These are phyloP conservation scores for Suillus bovinus DNA, from an alignment of 768 basidiomycete species.

Conservation along the genomic window DNA sequence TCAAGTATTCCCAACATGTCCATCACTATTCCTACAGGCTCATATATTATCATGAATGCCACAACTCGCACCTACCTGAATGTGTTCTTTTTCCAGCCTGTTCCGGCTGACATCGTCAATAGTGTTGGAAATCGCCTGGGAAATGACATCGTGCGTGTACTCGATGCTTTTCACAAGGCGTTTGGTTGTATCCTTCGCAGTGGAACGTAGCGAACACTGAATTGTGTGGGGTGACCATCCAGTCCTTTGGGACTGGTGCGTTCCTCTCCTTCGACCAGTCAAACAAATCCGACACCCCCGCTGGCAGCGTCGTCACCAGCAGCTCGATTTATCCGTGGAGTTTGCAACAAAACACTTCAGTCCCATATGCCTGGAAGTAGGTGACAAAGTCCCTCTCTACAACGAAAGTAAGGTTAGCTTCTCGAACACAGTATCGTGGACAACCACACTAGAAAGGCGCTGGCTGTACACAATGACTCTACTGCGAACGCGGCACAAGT, in stretches of 20 bases:
- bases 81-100: conserved; percentile 2
- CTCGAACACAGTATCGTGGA: conserved; percentile 9
- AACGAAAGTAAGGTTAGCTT: background rate
- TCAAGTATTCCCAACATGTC: background rate
- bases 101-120: conserved; percentile 7
- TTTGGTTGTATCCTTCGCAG: background rate
- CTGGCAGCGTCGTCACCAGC: conserved; percentile 2
- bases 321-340: conserved; percentile 9
- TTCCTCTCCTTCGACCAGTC: background rate
- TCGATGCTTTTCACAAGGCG: background rate
- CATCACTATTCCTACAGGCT: conserved; percentile 9
- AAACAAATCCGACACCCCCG: background rate
- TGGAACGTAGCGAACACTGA: conserved; percentile 14
- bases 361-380: conserved; percentile 12
- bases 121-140: conserved; percentile 13
- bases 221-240: conserved; percentile 4
- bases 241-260: conserved; percentile 11
- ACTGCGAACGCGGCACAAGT: conserved; percentile 5
- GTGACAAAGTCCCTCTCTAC: background rate
- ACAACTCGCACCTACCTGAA: conserved; percentile 15
- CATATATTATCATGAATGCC: conserved; percentile 14
- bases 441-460: background rate
- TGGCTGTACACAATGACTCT: background rate
- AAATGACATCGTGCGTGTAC: conserved; percentile 11
- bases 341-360: background rate